Evolutionary conservation across 352 stramenopile species (phyloP).

Genomic region (Phytophthora chlamydospora): DNA sequence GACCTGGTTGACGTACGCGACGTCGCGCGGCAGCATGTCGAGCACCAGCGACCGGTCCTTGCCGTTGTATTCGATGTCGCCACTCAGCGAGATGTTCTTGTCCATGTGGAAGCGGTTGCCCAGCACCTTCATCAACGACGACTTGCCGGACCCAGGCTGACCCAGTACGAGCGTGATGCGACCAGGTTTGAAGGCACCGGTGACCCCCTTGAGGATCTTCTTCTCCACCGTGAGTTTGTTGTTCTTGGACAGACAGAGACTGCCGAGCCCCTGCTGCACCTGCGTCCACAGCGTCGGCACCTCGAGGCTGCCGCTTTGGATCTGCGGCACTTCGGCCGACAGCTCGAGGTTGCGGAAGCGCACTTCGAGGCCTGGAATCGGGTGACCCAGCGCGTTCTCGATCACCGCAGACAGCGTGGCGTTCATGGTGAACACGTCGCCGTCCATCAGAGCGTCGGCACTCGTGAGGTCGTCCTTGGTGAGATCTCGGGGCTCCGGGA

Average conservation of each 20-base stretch:
- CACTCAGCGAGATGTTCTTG: constrained; percentile 48
- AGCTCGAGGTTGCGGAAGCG: constrained; percentile 60
- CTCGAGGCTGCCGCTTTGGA: constrained; percentile 35
- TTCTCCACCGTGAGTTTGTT: constrained; percentile 44
- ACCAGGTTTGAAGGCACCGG: constrained; percentile 49
- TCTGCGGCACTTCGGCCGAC: constrained; percentile 33
- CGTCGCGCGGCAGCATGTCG: constrained; percentile 43
- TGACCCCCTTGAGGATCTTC: constrained; percentile 55
- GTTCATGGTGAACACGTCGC: constrained; percentile 63
- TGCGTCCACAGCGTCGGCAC: constrained; percentile 51
- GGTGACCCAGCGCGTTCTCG: constrained; percentile 48
- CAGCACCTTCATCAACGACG: constrained; percentile 52
- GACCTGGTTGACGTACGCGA: constrained; percentile 54
- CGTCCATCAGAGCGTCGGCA: constrained; percentile 59
- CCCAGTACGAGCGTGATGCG: constrained; percentile 62
- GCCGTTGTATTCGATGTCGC: constrained; percentile 56
- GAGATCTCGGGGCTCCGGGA: constrained; percentile 32
- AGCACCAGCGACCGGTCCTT: constrained; percentile 37
- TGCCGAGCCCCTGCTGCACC: constrained; percentile 34
- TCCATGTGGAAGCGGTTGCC: constrained; percentile 56
- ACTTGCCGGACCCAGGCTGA: constrained; percentile 33
- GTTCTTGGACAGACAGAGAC: constrained; percentile 13
- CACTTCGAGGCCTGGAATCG: constrained; percentile 61
- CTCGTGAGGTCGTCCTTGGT: constrained; percentile 44
- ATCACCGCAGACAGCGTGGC: constrained; percentile 49